Evolutionary conservation across 495 filamentous ascomycete genomes (phyloP), one percentile per base, ranked within the genome.

Genomic region (Xylaria curta): DNA sequence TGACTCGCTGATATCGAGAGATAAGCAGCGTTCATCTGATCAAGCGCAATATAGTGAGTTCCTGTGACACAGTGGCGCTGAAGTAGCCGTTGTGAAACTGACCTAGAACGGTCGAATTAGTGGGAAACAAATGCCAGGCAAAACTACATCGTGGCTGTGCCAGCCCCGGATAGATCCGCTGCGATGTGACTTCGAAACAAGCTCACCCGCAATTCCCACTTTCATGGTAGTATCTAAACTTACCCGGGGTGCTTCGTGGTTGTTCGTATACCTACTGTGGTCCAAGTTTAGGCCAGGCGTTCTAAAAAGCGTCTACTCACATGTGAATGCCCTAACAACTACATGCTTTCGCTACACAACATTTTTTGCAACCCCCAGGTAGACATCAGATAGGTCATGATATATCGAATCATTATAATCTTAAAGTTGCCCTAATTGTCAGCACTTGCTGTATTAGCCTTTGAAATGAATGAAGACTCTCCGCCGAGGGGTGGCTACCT

Each of bases 151-250:
- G 69, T 71, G 69, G 60, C 68, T 64, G 42, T 47, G 60, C 60
- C 68, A 62, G 19, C 59, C 33, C 60, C 51, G 62, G 69, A 46
- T 66, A 71, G 69, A 71, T 71, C 69, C 61, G 69, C 69, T 24
- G 51, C 21, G 62, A 71, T 71, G 51, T 19, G 19, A 71, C 69
- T 31, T 59, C 53, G 17, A 47, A 17, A 59, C 21, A 56, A 12
- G 15, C 24, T 40, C 38, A 31, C 26, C 53, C 69, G 33, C 40
- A 59, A 44, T 58, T 61, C 36, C 58, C 17, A 65, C 60, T 66
- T 58, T 38, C n/a, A 46, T 26, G 53, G 62, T 62, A 38, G 28
- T 51, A 62, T 63, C 44, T 46, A 26, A 51, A 44, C 68, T 70
- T 38, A 53, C 68, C 36, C 28, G 40, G 54, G 68, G 56, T 70